Evolutionary conservation across 2,329 filamentous ascomycete genomes (phyloP), one percentile per base, ranked within the genome.

Genomic region (Helicocarpus griseus): DNA sequence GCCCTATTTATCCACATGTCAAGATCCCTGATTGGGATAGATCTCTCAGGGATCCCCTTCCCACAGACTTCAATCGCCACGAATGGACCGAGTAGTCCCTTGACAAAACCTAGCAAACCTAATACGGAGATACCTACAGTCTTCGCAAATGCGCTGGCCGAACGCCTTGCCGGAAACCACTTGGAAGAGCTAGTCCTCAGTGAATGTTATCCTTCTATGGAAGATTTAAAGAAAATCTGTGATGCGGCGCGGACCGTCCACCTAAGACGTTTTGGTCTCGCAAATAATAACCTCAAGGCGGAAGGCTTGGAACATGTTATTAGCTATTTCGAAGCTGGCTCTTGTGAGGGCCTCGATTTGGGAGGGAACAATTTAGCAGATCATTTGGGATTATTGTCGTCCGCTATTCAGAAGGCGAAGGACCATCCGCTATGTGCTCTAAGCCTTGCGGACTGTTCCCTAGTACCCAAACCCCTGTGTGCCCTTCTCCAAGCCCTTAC

Each of bases 1-100:
- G 86, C 85, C 38, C 74, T 95, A 5, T 98, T 97, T 65, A 77
- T 95, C 49, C 88, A 95, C 69, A 84, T 96, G 74, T 95, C 88
- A 60, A 84, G 83, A 55, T 89, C 89, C 1, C 75, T 98, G 51
- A 90, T 89, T 66, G 85, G 80, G 5, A 79, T 97, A 22, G 93
- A 98, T 65, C 67, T 97, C 26, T 95, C 90, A 0, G 85, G 87
- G 61, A 84, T 95, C 53, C 79, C 81, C 2, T 91, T 97, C 57
- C 89, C 88, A 2, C 71, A 73, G 41, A 60, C 64, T 3, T 57
- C 61, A 24, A 47, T 63, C 38, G 36, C 58, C 17, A 48, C 62
- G 11, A 65, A 63, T 55, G 59, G 59, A n/a, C 49, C 60, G 26
- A 35, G 40, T 41, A 52, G 55, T 13, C 54, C 57, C 26, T 50